Percentiles rank a stretch among this genome's conserved stretches.
Evolutionary conservation across 2,329 filamentous ascomycete genomes (phyloP).

Genomic region (Myotisia sp.): DNA sequence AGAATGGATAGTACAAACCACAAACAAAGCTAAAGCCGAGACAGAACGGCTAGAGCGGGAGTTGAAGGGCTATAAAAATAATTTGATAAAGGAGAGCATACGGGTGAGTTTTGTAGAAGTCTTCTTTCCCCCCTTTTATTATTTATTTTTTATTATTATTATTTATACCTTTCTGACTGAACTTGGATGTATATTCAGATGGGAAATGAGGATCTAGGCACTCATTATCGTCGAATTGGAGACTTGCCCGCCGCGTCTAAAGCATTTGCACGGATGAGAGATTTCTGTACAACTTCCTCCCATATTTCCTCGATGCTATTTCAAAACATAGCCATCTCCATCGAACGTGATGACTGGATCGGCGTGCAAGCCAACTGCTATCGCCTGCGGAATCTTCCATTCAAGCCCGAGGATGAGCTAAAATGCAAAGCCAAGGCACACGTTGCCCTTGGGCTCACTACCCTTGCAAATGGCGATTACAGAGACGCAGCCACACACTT

Average conservation of each 20-base stretch:
- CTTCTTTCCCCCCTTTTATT: slow-evolving; percentile 4
- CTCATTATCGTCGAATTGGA: slow-evolving; percentile 66
- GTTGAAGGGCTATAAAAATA: slow-evolving; percentile 88
- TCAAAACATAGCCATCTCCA: slow-evolving; percentile 59
- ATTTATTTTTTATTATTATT: slow-evolving; percentile 8
- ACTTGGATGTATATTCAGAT: too few species aligned
- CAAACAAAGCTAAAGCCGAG: slow-evolving; percentile 53
- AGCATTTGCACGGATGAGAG: slow-evolving; percentile 72
- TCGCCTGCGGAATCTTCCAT: slow-evolving; percentile 39
- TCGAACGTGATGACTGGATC: slow-evolving; percentile 67
- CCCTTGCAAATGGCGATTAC: slow-evolving; percentile 44
- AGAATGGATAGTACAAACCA: slow-evolving; percentile 59
- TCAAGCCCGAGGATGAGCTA: slow-evolving; percentile 43
- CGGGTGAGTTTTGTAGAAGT: slow-evolving; percentile 41
- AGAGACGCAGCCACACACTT: slow-evolving; percentile 59
- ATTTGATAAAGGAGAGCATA: slow-evolving; percentile 93
- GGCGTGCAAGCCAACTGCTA: slow-evolving; percentile 49
- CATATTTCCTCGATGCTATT: slow-evolving; percentile 74
- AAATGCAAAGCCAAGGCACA: slow-evolving; percentile 52
- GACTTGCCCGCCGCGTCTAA: slow-evolving; percentile 59
- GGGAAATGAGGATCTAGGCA: slow-evolving; percentile 83
- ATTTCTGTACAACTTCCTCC: slow-evolving; percentile 68
- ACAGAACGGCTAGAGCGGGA: slow-evolving; percentile 66
- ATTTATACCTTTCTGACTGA: too few species aligned
- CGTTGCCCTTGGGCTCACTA: slow-evolving; percentile 46